Percentiles rank a stretch among this genome's conserved stretches.
phyloP scores from a whole-genome alignment of 345 rosid species.

The Eucalyptus polyanthemos region DNA sequence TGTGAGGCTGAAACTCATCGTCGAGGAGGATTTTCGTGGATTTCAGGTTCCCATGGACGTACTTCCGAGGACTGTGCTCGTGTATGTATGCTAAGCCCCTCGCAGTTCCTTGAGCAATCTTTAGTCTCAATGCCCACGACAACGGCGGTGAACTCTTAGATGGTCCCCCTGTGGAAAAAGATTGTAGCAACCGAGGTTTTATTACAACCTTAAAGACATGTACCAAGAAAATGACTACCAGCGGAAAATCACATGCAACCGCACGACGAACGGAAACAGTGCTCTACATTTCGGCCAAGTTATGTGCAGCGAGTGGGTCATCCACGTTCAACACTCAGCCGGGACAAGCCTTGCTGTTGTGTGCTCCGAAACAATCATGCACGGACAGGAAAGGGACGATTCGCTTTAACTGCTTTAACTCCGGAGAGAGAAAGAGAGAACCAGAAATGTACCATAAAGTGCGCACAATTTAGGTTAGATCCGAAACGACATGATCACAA shows the following conservation, averaged over 20 bases:
- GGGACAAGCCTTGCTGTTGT: not conserved
- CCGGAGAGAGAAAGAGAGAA: not conserved
- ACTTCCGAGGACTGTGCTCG: constrained; percentile 61
- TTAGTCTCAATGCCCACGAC: constrained; percentile 70
- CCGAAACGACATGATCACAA: not conserved
- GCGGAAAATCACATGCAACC: not conserved
- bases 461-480: not conserved
- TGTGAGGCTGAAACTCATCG: constrained; percentile 65
- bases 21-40: constrained; percentile 81
- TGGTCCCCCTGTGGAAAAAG: constrained; percentile 33
- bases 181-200: not conserved
- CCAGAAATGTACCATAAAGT: not conserved
- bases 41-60: constrained; percentile 72
- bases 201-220: not conserved
- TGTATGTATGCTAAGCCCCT: constrained; percentile 80
- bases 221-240: not conserved
- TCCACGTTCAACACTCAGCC: not conserved
- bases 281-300: not conserved
- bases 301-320: not conserved
- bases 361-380: not conserved
- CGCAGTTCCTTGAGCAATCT: constrained; percentile 82
- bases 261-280: not conserved
- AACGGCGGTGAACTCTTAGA: constrained; percentile 32
- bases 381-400: not conserved
- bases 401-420: not conserved